Evolutionary conservation across 208 protist species (phyloP).

Genomic region (Vickermania ingenoplastis): DNA sequence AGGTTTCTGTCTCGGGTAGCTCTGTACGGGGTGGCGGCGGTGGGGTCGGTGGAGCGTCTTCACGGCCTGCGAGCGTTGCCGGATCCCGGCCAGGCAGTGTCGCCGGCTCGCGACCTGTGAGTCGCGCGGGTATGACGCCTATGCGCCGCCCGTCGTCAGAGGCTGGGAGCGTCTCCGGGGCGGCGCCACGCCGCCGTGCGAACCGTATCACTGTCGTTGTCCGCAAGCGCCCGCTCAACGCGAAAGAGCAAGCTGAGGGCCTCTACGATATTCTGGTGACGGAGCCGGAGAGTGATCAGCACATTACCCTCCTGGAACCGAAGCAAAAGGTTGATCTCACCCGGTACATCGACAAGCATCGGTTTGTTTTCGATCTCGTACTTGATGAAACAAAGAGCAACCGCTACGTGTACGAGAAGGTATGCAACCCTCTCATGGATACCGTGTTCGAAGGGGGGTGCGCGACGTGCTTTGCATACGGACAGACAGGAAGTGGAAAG

Average conservation of each 20-base stretch:
- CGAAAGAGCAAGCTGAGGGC: conserved; percentile 57
- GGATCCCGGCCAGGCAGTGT: conserved; percentile 9
- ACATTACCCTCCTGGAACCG: conserved; percentile 76
- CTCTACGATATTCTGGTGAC: conserved; percentile 86
- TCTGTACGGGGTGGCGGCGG: conserved; percentile 3
- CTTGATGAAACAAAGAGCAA: conserved; percentile 90
- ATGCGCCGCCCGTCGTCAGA: conserved; percentile 18
- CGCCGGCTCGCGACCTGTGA: conserved; percentile 50
- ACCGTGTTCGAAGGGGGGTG: conserved; percentile 86
- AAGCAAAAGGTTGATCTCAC: conserved; percentile 94
- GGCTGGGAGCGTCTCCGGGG: conserved; percentile 12
- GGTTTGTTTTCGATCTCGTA: conserved; percentile 94
- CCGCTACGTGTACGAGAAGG: conserved; percentile 81
- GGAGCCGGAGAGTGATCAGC: conserved; percentile 69
- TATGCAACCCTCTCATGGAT: conserved; percentile 87
- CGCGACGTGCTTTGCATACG: conserved; percentile 90
- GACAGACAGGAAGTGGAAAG: conserved; percentile 90
- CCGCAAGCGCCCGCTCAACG: conserved; percentile 85
- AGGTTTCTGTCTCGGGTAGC: conserved; percentile 5
- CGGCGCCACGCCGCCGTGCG: conserved; percentile 20
- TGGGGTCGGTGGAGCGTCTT: background rate
- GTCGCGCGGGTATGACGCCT: conserved; percentile 41
- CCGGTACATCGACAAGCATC: conserved; percentile 95
- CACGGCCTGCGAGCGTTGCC: background rate
- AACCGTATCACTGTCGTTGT: conserved; percentile 87